Evolutionary conservation across 805 yeast genomes (phyloP).

Genomic region (Nakazawaea ishiwadae): DNA sequence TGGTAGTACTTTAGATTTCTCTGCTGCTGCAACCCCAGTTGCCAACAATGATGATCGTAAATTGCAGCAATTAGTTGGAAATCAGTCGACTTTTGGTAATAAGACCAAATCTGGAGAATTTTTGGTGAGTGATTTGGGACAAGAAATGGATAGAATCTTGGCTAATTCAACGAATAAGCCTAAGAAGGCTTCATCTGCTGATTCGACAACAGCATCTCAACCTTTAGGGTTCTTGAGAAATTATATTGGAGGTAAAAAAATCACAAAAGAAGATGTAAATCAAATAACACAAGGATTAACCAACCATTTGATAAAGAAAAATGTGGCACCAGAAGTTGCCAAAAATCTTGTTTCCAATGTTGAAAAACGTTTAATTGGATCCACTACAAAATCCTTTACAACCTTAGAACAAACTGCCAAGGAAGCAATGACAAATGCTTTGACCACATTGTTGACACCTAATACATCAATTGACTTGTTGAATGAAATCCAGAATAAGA

Average conservation of each 20-base stretch:
- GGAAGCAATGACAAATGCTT: conserved; percentile 52
- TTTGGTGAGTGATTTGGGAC: conserved; percentile 57
- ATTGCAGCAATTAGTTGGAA: conserved; percentile 31
- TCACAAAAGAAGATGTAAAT: conserved; percentile 58
- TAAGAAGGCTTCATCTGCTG: not conserved
- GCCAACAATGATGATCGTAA: conserved; percentile 17
- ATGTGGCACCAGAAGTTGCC: conserved; percentile 90
- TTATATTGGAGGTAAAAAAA: conserved; percentile 64
- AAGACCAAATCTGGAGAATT: conserved; percentile 52
- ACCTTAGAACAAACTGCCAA: conserved; percentile 70
- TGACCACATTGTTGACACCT: conserved; percentile 81
- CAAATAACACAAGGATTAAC: conserved; percentile 62
- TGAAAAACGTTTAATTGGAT: conserved; percentile 62
- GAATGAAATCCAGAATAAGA: conserved; percentile 63
- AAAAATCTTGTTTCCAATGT: conserved; percentile 65
- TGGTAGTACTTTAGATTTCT: conserved; percentile 58
- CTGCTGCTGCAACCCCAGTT: conserved; percentile 26
- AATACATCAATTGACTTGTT: conserved; percentile 84
- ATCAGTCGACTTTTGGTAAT: conserved; percentile 35
- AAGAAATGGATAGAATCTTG: conserved; percentile 41
- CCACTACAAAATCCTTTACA: conserved; percentile 70
- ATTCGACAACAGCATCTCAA: conserved; percentile 23
- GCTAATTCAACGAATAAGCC: conserved; percentile 14
- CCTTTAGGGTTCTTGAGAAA: conserved; percentile 58
- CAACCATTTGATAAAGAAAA: conserved; percentile 77